phyloP scores from a whole-genome alignment of 2,329 filamentous ascomycete species.

The Fusarium nelsonii region DNA sequence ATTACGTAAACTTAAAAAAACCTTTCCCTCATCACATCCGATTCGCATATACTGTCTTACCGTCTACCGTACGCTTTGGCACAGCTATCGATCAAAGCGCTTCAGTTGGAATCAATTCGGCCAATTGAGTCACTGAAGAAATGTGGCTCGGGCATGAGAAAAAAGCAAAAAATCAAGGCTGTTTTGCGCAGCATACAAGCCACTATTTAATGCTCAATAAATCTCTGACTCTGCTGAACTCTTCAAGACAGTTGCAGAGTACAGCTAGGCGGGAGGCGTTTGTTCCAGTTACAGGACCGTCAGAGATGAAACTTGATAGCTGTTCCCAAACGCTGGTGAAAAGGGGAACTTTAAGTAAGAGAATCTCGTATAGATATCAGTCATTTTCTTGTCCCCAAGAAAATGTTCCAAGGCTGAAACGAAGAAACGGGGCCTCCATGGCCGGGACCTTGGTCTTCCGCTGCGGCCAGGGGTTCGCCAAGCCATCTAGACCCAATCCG shows the following conservation, averaged over 20 bases:
- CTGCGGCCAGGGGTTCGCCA: conserved; percentile 27
- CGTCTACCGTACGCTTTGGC: not conserved
- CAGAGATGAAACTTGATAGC: conserved; percentile 28
- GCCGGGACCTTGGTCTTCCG: conserved; percentile 33
- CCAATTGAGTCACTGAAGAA: not conserved
- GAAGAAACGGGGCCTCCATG: conserved; percentile 16
- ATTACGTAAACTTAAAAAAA: not conserved
- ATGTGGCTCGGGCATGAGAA: not conserved
- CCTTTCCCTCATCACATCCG: not conserved
- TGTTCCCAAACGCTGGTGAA: conserved; percentile 31
- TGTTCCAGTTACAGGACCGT: conserved; percentile 19
- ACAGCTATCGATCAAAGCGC: not conserved
- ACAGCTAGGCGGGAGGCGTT: conserved; percentile 10
- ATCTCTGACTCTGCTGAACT: not conserved
- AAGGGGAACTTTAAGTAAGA: not conserved
- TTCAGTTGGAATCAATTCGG: too few relatives aligned
- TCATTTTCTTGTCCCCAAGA: not conserved
- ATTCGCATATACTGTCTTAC: not conserved
- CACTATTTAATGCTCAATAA: conserved; percentile 16
- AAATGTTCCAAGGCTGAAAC: conserved; percentile 27
- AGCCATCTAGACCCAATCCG: conserved; percentile 8
- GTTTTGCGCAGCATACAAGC: not conserved
- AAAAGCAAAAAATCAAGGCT: not conserved
- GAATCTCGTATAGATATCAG: conserved; percentile 5
- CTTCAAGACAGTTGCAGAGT: not conserved